phyloP scores from a whole-genome alignment of 2,329 filamentous ascomycete species.

The Botrytis deweyae region DNA sequence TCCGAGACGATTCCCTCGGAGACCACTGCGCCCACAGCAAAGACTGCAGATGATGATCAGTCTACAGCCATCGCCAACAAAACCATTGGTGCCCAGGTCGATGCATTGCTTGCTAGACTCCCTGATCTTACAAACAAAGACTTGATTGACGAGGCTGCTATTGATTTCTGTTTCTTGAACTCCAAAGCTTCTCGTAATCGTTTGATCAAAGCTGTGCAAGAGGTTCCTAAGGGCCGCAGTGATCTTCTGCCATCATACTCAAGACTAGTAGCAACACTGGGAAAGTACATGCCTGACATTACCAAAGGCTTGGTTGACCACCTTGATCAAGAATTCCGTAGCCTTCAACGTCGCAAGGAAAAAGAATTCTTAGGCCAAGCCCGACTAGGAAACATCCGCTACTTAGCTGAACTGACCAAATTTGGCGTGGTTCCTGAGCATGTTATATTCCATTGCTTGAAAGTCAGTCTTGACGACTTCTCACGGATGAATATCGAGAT shows the following conservation, averaged over 20 bases:
- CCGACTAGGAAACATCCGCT: conserved; percentile 91
- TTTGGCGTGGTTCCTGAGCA: conserved; percentile 98
- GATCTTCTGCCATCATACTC: conserved; percentile 90
- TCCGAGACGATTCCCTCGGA: conserved; percentile 48
- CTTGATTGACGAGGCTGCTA: conserved; percentile 83
- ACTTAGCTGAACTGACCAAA: conserved; percentile 94
- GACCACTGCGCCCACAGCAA: conserved; percentile 45
- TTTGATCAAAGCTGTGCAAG: conserved; percentile 86
- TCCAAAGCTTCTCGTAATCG: conserved; percentile 97
- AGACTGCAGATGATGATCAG: conserved; percentile 69
- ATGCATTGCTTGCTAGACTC: conserved; percentile 82
- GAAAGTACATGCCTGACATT: conserved; percentile 92
- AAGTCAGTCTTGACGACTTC: conserved; percentile 96
- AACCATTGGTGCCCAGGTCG: conserved; percentile 94
- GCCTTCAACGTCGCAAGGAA: conserved; percentile 91
- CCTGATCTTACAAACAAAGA: conserved; percentile 92
- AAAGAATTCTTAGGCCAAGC: conserved; percentile 97
- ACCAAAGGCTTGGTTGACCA: conserved; percentile 88
- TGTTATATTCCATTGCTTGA: conserved; percentile 97
- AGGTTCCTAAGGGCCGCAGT: conserved; percentile 89
- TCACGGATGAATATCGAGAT: conserved; percentile 99
- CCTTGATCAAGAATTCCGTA: conserved; percentile 94
- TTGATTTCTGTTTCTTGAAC: conserved; percentile 97
- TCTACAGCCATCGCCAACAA: conserved; percentile 97
- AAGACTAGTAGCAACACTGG: conserved; percentile 88